Evolutionary conservation across 177 flowering plant genomes (phyloP).

Genomic region (Telopea speciosissima): DNA sequence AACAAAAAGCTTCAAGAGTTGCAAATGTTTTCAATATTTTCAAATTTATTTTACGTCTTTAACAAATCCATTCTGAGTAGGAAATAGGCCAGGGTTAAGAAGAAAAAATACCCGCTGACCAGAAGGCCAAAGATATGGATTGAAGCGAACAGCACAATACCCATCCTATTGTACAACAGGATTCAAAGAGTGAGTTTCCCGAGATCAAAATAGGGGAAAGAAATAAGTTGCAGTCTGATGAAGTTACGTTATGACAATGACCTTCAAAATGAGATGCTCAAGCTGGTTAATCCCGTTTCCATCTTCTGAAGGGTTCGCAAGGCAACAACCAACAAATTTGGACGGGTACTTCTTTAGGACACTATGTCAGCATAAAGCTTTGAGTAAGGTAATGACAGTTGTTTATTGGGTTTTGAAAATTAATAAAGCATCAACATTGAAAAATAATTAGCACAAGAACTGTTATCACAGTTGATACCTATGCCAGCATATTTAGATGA

Average conservation of each 20-base stretch:
- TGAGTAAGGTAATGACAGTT: background rate
- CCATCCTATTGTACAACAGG: conserved; percentile 56
- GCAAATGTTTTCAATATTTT: background rate
- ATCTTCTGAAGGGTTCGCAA: conserved; percentile 92
- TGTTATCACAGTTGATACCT: background rate
- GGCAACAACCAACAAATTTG: conserved; percentile 91
- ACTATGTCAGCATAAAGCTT: conserved; percentile 29
- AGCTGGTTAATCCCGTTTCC: conserved; percentile 70
- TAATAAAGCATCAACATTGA: background rate
- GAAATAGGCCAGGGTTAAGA: background rate
- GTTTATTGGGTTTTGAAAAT: background rate
- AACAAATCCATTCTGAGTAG: background rate
- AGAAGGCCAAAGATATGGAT: conserved; percentile 86
- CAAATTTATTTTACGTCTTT: background rate
- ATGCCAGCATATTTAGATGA: background rate
- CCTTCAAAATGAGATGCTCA: conserved; percentile 69
- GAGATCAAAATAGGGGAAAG: background rate
- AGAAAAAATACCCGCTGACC: conserved; percentile 53
- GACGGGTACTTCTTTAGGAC: conserved; percentile 70
- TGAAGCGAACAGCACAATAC: conserved; percentile 81
- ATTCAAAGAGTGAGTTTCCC: background rate
- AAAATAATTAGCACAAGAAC: background rate
- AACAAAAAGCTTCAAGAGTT: background rate
- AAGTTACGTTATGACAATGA: conserved; percentile 13
- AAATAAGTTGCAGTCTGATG: conserved; percentile 2